Evolutionary conservation across 1,139 yeast genomes (phyloP).

Genomic region (Wickerhamomyces sp.): DNA sequence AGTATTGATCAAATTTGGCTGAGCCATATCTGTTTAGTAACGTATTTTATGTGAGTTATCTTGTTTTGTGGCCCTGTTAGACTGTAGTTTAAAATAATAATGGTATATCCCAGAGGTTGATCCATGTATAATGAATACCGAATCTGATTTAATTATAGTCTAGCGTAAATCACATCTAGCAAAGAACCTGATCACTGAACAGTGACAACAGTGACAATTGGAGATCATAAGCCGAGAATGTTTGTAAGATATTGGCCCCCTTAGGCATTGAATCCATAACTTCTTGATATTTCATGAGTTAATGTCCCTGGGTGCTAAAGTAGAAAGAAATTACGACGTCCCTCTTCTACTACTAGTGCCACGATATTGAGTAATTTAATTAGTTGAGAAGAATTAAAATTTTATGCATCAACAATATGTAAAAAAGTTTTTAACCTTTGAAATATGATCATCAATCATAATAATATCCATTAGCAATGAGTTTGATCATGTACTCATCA

Average conservation of each 20-base stretch:
- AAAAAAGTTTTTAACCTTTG: background rate
- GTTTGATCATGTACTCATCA: conserved; percentile 94
- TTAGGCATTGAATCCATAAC: conserved; percentile 43
- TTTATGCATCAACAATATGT: background rate
- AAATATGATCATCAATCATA: conserved; percentile 32
- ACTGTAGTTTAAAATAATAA: conserved; percentile 35
- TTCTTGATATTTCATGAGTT: conserved; percentile 32
- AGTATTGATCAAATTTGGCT: background rate
- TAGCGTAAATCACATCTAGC: conserved; percentile 45
- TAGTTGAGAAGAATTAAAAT: too few relatives aligned
- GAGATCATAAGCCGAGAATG: conserved; percentile 63
- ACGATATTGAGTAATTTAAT: too few relatives aligned
- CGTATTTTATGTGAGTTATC: background rate
- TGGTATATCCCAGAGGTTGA: conserved; percentile 35
- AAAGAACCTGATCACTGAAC: too few relatives aligned
- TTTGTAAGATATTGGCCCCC: conserved; percentile 50
- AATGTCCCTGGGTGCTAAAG: too few relatives aligned
- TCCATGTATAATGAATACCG: conserved; percentile 38
- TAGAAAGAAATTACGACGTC: too few relatives aligned
- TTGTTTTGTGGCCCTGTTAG: conserved; percentile 11
- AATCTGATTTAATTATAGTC: conserved; percentile 57
- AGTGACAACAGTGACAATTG: conserved; percentile 50
- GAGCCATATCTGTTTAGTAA: too few relatives aligned
- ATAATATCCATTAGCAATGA: conserved; percentile 78
- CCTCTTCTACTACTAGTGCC: too few relatives aligned